Percentiles rank a stretch among this genome's conserved stretches.
phyloP scores from a whole-genome alignment of 257 asterid genomes.

The Fraxinus anomala region DNA sequence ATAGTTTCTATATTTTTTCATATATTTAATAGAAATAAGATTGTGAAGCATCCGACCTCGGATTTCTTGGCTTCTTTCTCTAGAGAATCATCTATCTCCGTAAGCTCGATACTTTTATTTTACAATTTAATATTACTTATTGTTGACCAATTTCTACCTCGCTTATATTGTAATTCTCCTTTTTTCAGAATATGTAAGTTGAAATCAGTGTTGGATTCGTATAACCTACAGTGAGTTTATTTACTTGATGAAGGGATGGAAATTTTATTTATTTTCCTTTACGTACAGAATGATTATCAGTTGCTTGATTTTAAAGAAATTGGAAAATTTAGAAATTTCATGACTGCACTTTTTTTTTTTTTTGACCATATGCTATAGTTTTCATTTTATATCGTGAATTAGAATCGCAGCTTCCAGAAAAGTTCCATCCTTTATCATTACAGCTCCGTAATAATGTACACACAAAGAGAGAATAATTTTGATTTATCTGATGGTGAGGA shows the following conservation, averaged over 20 bases:
- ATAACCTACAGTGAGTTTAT: conserved; percentile 22
- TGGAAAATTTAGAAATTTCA: conserved; percentile 10
- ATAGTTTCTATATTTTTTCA: neutral
- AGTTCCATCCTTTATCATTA: neutral
- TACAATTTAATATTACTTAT: neutral
- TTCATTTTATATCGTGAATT: neutral
- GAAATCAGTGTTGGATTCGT: conserved; percentile 1
- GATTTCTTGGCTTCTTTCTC: conserved; percentile 33
- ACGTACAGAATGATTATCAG: conserved; percentile 26
- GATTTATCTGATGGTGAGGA: neutral
- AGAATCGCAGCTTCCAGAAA: neutral
- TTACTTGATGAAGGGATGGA: conserved; percentile 18
- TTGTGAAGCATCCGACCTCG: neutral
- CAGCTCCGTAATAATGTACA: neutral
- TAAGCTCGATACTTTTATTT: conserved; percentile 26
- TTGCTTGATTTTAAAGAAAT: conserved; percentile 34
- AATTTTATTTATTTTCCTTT: conserved; percentile 16
- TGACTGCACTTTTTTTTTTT: conserved; percentile 10
- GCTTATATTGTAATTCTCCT: neutral
- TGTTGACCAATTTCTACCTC: neutral
- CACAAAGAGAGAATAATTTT: neutral
- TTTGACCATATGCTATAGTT: neutral
- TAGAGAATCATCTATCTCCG: conserved; percentile 36
- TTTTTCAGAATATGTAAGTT: conserved; percentile 11
- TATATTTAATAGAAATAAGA: neutral